Conservation (phyloP, 2,329 filamentous ascomycete genomes). For the Colletotrichum kahawae region DNA sequence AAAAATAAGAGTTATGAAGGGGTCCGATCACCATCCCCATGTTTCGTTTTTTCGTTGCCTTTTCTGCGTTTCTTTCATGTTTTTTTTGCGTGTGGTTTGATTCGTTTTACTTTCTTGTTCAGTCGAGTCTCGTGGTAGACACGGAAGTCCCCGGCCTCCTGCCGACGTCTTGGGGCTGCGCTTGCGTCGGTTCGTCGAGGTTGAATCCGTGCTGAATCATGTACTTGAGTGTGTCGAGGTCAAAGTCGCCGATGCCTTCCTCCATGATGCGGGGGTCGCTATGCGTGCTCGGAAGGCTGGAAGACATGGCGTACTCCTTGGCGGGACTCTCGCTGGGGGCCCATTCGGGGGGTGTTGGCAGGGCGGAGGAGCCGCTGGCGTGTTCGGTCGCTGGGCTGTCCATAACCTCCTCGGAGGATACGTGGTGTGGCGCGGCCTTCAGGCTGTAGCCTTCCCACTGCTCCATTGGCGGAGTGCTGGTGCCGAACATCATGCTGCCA, state of each 20-base stretch:
- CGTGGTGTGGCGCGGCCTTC: conserved; percentile 21
- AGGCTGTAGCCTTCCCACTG: conserved; percentile 12
- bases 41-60: conserved; percentile 8
- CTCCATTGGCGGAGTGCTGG: conserved; percentile 14
- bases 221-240: conserved; percentile 6
- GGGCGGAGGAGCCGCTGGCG: conserved; percentile 37
- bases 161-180: neutral
- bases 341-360: conserved; percentile 42
- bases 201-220: conserved; percentile 16
- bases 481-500: conserved; percentile 17
- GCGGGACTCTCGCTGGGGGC: neutral
- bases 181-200: conserved; percentile 10
- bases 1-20: neutral
- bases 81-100: neutral
- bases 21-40: neutral
- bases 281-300: neutral
- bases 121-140: conserved; percentile 9
- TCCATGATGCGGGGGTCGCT: conserved; percentile 10
- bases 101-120: neutral
- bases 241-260: neutral
- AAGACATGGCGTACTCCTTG: conserved; percentile 10
- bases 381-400: conserved; percentile 40
- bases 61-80: neutral
- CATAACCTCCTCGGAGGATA: conserved; percentile 40
- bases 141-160: conserved; percentile 5